phyloP scores from a whole-genome alignment of 2,329 filamentous ascomycete genomes.

The Cryphonectria radicalis region DNA sequence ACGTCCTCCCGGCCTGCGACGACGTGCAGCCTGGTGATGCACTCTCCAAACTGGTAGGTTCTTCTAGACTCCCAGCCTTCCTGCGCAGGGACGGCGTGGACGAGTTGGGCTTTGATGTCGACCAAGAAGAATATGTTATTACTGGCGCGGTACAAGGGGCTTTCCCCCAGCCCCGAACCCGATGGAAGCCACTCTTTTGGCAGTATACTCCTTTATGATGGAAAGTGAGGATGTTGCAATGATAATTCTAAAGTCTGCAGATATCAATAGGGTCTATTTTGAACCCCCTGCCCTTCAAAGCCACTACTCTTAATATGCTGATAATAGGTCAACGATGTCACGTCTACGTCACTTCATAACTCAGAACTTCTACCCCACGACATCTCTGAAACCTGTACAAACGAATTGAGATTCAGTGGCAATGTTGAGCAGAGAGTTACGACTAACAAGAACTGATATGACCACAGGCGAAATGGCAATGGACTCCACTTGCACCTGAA shows the following conservation, averaged over 20 bases:
- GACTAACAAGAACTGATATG: not conserved
- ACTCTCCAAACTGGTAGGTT: constrained; percentile 30
- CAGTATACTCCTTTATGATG: constrained; percentile 34
- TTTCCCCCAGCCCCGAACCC: constrained; percentile 33
- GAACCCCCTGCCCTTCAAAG: not conserved
- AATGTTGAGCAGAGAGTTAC: not conserved
- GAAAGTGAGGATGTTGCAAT: not conserved
- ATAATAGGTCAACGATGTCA: constrained; percentile 3
- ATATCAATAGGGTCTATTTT: not conserved
- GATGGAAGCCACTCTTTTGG: constrained; percentile 35
- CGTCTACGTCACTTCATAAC: constrained; percentile 1
- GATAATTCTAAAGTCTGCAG: not conserved
- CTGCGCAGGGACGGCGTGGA: constrained; percentile 31
- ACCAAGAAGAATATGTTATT: constrained; percentile 36
- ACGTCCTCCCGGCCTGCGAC: constrained; percentile 30
- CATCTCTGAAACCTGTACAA: not conserved
- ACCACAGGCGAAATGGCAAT: not conserved
- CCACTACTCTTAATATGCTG: not conserved
- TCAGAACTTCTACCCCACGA: not conserved
- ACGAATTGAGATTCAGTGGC: not conserved
- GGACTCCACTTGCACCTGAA: not conserved
- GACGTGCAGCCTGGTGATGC: constrained; percentile 32
- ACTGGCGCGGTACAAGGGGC: constrained; percentile 34
- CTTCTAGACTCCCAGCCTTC: constrained; percentile 29
- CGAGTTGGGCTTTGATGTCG: constrained; percentile 35